These are phyloP conservation scores for Tulasnella calospora DNA, from an alignment of 768 basidiomycete genomes.

Conservation along the genomic window DNA sequence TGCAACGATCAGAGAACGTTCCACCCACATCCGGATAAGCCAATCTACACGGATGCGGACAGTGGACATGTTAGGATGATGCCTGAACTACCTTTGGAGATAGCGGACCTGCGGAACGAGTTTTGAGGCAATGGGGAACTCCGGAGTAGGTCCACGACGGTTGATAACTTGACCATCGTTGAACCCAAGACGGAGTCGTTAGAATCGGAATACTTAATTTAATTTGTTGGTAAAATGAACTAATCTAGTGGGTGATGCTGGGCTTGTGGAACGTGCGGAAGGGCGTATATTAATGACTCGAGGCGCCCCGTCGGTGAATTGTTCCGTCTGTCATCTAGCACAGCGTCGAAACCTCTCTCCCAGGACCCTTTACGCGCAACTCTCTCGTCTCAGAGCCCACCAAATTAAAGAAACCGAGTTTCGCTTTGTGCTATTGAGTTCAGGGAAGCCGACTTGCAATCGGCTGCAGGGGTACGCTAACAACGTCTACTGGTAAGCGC, in stretches of 20 bases:
- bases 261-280: background rate
- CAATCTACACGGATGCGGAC: constrained; percentile 88
- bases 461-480: too few relatives aligned
- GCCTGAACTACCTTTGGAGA: constrained; percentile 64
- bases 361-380: background rate
- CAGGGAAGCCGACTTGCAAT: background rate
- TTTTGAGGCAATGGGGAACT: background rate
- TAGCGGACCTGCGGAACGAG: constrained; percentile 64
- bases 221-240: background rate
- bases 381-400: background rate
- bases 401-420: background rate
- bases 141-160: background rate
- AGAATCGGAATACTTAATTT: background rate
- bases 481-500: background rate
- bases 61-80: constrained; percentile 73
- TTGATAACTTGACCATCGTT: background rate
- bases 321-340: background rate
- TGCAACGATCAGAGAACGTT: constrained; percentile 73
- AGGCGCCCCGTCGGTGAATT: background rate
- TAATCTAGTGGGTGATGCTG: background rate
- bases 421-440: background rate
- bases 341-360: background rate
- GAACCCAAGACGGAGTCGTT: background rate
- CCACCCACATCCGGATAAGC: constrained; percentile 75
- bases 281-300: background rate